These are phyloP conservation scores for Aspergillus asperescens DNA, from an alignment of 495 filamentous ascomycete species.

Conservation along the genomic window DNA sequence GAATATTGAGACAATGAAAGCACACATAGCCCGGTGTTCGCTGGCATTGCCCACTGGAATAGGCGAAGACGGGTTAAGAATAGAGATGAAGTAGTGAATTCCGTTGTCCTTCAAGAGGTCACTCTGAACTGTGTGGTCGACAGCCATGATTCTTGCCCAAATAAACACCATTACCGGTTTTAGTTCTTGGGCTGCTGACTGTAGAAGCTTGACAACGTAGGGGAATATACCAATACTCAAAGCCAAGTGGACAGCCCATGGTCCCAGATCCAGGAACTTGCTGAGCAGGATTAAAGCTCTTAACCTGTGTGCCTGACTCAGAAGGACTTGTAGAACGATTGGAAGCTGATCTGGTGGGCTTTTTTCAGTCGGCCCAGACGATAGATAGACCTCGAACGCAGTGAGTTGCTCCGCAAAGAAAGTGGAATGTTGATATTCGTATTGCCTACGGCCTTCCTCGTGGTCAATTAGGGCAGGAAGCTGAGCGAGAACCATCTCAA, in stretches of 20 bases:
- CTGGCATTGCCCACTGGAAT: constrained; percentile 78
- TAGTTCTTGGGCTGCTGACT: constrained; percentile 88
- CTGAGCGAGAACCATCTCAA: constrained; percentile 93
- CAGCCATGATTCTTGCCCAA: constrained; percentile 94
- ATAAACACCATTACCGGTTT: constrained; percentile 99
- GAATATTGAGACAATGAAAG: constrained; percentile 94
- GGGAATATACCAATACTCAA: constrained; percentile 98
- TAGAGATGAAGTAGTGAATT: constrained; percentile 90
- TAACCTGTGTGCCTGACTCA: constrained; percentile 94
- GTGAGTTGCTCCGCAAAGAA: constrained; percentile 98
- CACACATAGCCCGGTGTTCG: constrained; percentile 98
- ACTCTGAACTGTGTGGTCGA: constrained; percentile 85
- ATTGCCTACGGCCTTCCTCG: constrained; percentile 64
- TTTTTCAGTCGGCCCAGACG: constrained; percentile 74
- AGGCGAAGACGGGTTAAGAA: constrained; percentile 76
- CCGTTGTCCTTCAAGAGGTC: constrained; percentile 95
- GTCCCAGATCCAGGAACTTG: constrained; percentile 89
- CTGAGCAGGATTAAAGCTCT: constrained; percentile 87
- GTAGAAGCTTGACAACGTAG: constrained; percentile 91
- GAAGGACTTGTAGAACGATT: constrained; percentile 89
- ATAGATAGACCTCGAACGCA: constrained; percentile 96
- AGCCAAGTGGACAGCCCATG: constrained; percentile 95
- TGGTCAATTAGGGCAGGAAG: constrained; percentile 75
- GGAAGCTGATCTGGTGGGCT: constrained; percentile 90
- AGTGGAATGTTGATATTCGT: constrained; percentile 88